Evolutionary conservation across 2,329 filamentous ascomycete species (phyloP), one percentile per base, ranked within the genome.

Genomic region (Phialemonium atrogriseum): DNA sequence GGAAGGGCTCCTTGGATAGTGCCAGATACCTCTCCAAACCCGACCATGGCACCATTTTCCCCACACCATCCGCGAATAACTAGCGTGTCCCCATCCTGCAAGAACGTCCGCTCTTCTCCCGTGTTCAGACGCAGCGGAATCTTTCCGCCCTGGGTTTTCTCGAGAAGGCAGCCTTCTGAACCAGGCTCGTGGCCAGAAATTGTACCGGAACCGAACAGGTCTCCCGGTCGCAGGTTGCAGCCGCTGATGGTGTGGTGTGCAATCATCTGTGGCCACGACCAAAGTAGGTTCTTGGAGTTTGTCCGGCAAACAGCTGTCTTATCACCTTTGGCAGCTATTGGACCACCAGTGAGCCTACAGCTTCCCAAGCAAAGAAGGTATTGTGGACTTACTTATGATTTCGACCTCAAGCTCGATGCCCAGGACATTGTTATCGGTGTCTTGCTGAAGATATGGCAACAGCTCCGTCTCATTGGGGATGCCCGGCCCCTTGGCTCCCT

Each of bases 221-320:
- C 84, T 26, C 84, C 84, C 0, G 77, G 68, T 5, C 75, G 70
- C 58, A 89, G 68, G 10, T 79, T 77, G 54, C 84, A 89, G 5
- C 84, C 84, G 0, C 77, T 81, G 36, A 84, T 71, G 4, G 80
- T 77, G 52, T 89, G 84, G 55, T 89, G 84, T 0, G 84, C 72
- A 21, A 89, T 62, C 82, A 88, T 87, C 50, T 89, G 84, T 1
- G 80, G 71, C 60, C 86, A 89, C 0, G 82, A 87, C 68, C 77
- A 89, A 2, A 89, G 65, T 2, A 89, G 62, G 30, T 63, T 54
- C 16, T 43, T 51, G 1, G 56, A 52, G 29, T 48, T 59, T 5
- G 57, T 58, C 25, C 43, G 46, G 11, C 43, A 49, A 10, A 62
- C 46, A n/a, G 49, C 46, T 4, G 29, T 32, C 9, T 32, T 34